A percentile compares a stretch with the other conserved stretches of the same genome.
Evolutionary conservation across 2,329 filamentous ascomycete genomes (phyloP).

Genomic region (Verticillium zaregamsianum): DNA sequence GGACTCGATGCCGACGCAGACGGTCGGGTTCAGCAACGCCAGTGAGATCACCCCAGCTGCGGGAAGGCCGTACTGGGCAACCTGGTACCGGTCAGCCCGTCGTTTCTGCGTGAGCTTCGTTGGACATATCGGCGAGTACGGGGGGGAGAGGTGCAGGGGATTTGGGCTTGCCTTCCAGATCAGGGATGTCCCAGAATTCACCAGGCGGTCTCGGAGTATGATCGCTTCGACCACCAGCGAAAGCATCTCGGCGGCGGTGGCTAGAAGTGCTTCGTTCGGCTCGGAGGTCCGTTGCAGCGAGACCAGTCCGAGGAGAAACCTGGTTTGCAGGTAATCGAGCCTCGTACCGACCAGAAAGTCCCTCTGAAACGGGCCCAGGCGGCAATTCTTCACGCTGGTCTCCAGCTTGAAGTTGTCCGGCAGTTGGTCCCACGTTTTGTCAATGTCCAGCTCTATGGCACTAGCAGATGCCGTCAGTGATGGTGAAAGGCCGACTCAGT

Average conservation of each 20-base stretch:
- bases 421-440: constrained; percentile 10
- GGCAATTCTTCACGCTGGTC: constrained; percentile 7
- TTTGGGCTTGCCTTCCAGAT: constrained; percentile 12
- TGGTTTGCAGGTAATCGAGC: constrained; percentile 12
- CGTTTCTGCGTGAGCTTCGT: not conserved
- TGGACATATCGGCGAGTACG: not conserved
- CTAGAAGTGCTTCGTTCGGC: constrained; percentile 6
- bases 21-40: constrained; percentile 2
- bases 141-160: not conserved
- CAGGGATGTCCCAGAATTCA: constrained; percentile 10
- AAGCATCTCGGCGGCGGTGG: constrained; percentile 10
- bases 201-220: constrained; percentile 10
- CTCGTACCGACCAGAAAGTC: constrained; percentile 11
- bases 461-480: constrained; percentile 2
- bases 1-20: not conserved
- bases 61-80: constrained; percentile 12
- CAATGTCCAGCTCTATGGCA: constrained; percentile 4
- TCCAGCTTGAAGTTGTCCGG: constrained; percentile 7
- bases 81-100: not conserved
- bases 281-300: constrained; percentile 5
- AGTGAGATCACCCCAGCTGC: constrained; percentile 12
- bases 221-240: constrained; percentile 10
- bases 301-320: constrained; percentile 7
- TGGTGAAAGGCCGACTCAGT: too few relatives aligned
- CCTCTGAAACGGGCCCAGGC: constrained; percentile 2